Conservation (phyloP, 768 basidiomycete species). For the Xerocomus spinulosus region DNA sequence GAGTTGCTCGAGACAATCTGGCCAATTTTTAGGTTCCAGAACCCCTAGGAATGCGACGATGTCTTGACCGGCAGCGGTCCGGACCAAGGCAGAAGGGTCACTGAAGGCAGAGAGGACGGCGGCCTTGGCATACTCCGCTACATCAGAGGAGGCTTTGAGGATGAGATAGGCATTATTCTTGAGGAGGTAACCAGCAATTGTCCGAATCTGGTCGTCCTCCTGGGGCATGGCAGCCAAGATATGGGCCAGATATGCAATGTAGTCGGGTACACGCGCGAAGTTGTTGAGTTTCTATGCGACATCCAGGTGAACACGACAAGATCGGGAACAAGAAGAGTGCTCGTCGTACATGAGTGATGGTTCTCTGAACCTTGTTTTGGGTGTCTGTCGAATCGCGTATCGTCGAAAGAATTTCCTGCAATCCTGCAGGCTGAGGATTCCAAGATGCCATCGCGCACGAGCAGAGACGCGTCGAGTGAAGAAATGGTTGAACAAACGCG, state of each 20-base stretch:
- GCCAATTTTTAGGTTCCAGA: slow-evolving; percentile 90
- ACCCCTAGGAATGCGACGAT: slow-evolving; percentile 86
- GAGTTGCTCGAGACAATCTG: slow-evolving; percentile 85
- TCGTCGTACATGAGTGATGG: slow-evolving; percentile 71
- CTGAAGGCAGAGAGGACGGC: slow-evolving; percentile 78
- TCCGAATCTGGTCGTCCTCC: slow-evolving; percentile 90
- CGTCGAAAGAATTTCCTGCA: slow-evolving; percentile 89
- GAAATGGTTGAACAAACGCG: slow-evolving; percentile 24
- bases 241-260: slow-evolving; percentile 92
- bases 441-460: slow-evolving; percentile 60
- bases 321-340: slow-evolving; percentile 17
- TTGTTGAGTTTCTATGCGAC: slow-evolving; percentile 71
- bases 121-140: slow-evolving; percentile 68
- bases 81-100: slow-evolving; percentile 80
- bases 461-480: slow-evolving; percentile 25
- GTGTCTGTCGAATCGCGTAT: slow-evolving; percentile 88
- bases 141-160: slow-evolving; percentile 59
- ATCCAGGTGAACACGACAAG: slow-evolving; percentile 17
- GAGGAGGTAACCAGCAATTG: slow-evolving; percentile 93
- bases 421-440: slow-evolving; percentile 78
- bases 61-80: slow-evolving; percentile 91
- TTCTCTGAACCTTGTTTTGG: slow-evolving; percentile 65
- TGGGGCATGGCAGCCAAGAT: slow-evolving; percentile 76
- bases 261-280: slow-evolving; percentile 87
- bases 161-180: slow-evolving; percentile 92